phyloP scores from a whole-genome alignment of 2,329 filamentous ascomycete species.

The Diaporthe velutina region DNA sequence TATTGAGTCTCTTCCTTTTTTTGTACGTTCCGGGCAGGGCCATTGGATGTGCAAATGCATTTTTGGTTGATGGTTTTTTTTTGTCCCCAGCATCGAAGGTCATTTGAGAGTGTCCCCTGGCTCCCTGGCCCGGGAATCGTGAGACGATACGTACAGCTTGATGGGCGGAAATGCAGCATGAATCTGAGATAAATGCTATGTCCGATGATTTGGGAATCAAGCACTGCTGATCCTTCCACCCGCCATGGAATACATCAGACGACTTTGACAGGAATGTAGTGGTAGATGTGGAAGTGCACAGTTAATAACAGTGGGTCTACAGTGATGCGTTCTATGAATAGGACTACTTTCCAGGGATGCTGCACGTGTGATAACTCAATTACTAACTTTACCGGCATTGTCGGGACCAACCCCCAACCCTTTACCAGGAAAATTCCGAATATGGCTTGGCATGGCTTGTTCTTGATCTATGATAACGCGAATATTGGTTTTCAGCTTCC shows the following conservation, averaged over 20 bases:
- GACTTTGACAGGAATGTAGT: not conserved
- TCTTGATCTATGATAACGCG: not conserved
- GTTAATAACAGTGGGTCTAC: not conserved
- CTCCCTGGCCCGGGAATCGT: no score
- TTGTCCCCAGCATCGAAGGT: not conserved
- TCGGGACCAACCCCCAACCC: not conserved
- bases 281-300: not conserved
- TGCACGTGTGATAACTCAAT: not conserved
- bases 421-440: not conserved
- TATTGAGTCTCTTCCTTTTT: not conserved
- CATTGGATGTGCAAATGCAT: not conserved
- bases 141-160: not conserved
- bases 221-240: not conserved
- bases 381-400: not conserved
- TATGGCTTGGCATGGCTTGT: not conserved
- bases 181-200: not conserved
- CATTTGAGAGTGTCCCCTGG: not conserved
- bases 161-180: not conserved
- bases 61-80: no score
- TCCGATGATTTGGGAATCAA: accelerated
- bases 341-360: not conserved
- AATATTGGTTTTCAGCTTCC: not conserved
- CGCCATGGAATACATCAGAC: not conserved
- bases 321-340: not conserved
- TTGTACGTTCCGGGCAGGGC: no score